phyloP scores from a whole-genome alignment of 2,329 filamentous ascomycete genomes.

The Phialophora chinensis region DNA sequence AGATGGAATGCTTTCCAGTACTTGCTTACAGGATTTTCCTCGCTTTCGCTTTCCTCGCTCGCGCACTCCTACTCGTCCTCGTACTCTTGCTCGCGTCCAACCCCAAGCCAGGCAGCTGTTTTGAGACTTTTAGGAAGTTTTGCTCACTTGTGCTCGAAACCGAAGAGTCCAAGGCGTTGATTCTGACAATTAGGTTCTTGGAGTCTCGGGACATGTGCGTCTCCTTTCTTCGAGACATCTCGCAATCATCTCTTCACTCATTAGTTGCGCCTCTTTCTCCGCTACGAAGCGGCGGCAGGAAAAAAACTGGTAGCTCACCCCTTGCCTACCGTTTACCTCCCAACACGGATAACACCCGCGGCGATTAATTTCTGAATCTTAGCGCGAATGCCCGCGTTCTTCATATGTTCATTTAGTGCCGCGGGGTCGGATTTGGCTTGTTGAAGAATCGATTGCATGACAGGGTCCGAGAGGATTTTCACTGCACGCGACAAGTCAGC shows the following conservation, averaged over 20 bases:
- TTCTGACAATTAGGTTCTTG: not conserved
- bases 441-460: conserved; percentile 97
- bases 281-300: not conserved
- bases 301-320: not conserved
- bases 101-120: too few species aligned
- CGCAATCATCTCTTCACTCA: not conserved
- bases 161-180: not conserved
- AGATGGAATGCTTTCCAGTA: not conserved
- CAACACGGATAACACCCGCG: conserved; percentile 86
- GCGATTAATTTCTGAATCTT: conserved; percentile 96
- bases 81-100: too few species aligned
- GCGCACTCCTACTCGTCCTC: not conserved
- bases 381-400: conserved; percentile 79
- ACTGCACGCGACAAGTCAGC: conserved; percentile 26
- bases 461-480: conserved; percentile 77
- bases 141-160: not conserved
- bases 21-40: not conserved
- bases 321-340: conserved; percentile 50
- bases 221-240: not conserved
- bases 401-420: conserved; percentile 96
- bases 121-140: not conserved
- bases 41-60: not conserved
- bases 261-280: not conserved
- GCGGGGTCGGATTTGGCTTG: conserved; percentile 93
- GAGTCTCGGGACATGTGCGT: not conserved